These are phyloP conservation scores for Lasiosphaeris hirsuta DNA, from an alignment of 495 filamentous ascomycete species.

Conservation along the genomic window DNA sequence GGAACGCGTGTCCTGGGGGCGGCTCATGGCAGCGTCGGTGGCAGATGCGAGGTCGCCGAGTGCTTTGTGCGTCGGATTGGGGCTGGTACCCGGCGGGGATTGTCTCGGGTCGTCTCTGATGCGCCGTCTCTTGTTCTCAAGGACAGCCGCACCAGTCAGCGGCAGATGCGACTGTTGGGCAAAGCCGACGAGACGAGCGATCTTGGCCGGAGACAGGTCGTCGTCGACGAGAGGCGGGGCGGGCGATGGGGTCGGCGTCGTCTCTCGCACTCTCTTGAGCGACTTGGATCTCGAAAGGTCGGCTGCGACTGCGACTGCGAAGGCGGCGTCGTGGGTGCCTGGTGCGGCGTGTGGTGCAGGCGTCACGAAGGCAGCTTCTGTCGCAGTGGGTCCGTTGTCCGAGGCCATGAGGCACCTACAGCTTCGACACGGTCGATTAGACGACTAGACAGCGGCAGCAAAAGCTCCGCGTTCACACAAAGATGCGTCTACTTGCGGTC, in stretches of 20 bases:
- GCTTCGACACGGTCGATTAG: slow-evolving; percentile 13
- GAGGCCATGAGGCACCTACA: slow-evolving; percentile 38
- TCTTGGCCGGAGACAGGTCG: slow-evolving; percentile 50
- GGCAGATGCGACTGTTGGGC: slow-evolving; percentile 47
- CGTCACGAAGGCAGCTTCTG: slow-evolving; percentile 41
- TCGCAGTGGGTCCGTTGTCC: slow-evolving; percentile 43
- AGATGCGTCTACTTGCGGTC: slow-evolving; percentile 11
- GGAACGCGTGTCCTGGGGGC: slow-evolving; percentile 41
- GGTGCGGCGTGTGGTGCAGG: slow-evolving; percentile 28
- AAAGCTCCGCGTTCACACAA: slow-evolving; percentile 5
- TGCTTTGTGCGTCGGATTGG: slow-evolving; percentile 52
- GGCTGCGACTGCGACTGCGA: slow-evolving; percentile 28
- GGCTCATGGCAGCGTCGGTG: slow-evolving; percentile 50
- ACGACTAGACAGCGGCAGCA: slow-evolving; percentile 19
- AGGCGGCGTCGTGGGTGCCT: slow-evolving; percentile 28
- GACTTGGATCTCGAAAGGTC: slow-evolving; percentile 38
- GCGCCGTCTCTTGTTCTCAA: slow-evolving; percentile 52
- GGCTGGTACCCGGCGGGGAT: slow-evolving; percentile 40
- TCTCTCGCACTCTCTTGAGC: slow-evolving; percentile 49
- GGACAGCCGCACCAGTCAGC: slow-evolving; percentile 53
- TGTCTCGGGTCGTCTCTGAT: slow-evolving; percentile 46
- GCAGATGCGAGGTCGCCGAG: slow-evolving; percentile 54
- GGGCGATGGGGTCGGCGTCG: slow-evolving; percentile 41
- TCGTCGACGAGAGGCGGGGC: slow-evolving; percentile 33
- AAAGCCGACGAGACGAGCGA: slow-evolving; percentile 45